phyloP scores from a whole-genome alignment of 1,284 basidiomycete species.

The Boletus smithii region DNA sequence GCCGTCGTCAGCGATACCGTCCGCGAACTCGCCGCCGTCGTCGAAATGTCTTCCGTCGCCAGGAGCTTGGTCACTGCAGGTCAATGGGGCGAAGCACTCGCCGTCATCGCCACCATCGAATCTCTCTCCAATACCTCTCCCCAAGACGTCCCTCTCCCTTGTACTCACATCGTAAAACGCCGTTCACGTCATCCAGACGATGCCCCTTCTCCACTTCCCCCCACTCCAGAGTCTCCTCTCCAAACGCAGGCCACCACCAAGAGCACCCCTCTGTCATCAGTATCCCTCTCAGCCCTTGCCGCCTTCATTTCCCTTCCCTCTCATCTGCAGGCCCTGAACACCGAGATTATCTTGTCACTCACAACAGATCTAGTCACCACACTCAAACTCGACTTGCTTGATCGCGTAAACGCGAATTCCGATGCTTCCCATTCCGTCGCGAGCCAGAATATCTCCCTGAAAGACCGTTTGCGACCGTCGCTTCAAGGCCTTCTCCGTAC shows the following conservation, averaged over 20 bases:
- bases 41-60: conserved; percentile 72
- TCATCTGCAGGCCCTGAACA: conserved; percentile 61
- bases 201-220: conserved; percentile 28
- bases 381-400: conserved; percentile 65
- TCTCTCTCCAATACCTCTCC: conserved; percentile 53
- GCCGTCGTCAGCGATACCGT: conserved; percentile 59
- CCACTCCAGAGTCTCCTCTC: conserved; percentile 35
- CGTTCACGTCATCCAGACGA: conserved; percentile 17
- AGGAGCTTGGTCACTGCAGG: conserved; percentile 72
- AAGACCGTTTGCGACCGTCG: conserved; percentile 66
- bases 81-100: conserved; percentile 82
- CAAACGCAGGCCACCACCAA: conserved; percentile 11
- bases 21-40: conserved; percentile 64
- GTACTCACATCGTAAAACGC: conserved; percentile 5
- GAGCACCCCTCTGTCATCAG: conserved; percentile 32
- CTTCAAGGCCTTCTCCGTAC: conserved; percentile 76
- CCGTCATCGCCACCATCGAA: conserved; percentile 72
- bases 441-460: conserved; percentile 42
- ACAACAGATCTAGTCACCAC: conserved; percentile 73
- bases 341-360: conserved; percentile 75
- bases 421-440: conserved; percentile 32
- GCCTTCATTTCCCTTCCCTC: conserved; percentile 71
- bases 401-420: conserved; percentile 40
- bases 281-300: conserved; percentile 57
- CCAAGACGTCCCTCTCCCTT: neutral